A percentile compares a stretch with the other conserved stretches of the same genome.
Conservation (phyloP, 2,329 filamentous ascomycete genomes). For the Scedosporium boydii region DNA sequence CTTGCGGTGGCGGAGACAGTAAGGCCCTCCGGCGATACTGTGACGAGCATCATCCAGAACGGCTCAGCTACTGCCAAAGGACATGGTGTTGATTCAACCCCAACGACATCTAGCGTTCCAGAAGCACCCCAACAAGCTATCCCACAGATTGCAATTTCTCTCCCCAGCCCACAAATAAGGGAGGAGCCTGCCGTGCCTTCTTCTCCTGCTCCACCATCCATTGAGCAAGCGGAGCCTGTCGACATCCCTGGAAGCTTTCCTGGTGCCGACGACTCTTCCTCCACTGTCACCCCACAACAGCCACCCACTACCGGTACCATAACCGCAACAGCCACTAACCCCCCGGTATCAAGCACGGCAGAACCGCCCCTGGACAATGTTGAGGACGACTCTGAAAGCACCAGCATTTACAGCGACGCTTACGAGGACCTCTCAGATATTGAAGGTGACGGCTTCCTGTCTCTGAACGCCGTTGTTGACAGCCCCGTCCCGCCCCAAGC, state of each 20-base stretch:
- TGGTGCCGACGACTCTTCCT: conserved; percentile 20
- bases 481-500: conserved; percentile 30
- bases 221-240: conserved; percentile 24
- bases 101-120: not conserved
- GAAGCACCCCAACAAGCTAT: conserved; percentile 14
- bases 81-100: not conserved
- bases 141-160: conserved; percentile 34
- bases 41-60: not conserved
- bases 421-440: conserved; percentile 61
- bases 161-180: conserved; percentile 23
- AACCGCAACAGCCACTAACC: conserved; percentile 1
- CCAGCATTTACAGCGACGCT: conserved; percentile 65
- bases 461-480: conserved; percentile 62
- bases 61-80: not conserved
- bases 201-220: not conserved
- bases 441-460: conserved; percentile 60
- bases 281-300: conserved; percentile 2
- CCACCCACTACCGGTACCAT: not conserved
- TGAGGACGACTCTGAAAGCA: conserved; percentile 35
- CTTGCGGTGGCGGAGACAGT: not conserved
- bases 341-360: not conserved
- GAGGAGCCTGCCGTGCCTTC: not conserved
- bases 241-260: conserved; percentile 54
- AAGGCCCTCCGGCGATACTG: too few species aligned
- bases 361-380: not conserved